phyloP scores from a whole-genome alignment of 768 basidiomycete species.

The Suillus plorans region DNA sequence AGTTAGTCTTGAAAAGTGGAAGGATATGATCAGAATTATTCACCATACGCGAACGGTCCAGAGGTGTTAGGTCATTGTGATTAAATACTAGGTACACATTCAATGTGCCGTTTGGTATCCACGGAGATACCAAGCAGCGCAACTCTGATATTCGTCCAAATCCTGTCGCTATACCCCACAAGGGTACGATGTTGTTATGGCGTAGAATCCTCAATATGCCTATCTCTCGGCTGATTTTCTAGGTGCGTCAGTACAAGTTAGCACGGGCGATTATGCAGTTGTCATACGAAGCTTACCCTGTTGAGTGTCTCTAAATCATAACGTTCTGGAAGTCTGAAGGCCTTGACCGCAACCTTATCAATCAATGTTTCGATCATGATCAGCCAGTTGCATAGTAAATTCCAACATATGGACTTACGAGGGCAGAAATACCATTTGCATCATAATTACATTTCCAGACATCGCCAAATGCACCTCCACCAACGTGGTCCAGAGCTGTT shows the following conservation, averaged over 20 bases:
- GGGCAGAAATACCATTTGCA: neutral
- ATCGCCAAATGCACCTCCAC: neutral
- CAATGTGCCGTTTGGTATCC: neutral
- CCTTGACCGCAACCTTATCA: neutral
- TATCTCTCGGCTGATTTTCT: neutral
- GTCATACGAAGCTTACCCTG: neutral
- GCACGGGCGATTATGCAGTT: neutral
- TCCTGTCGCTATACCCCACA: neutral
- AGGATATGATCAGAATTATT: neutral
- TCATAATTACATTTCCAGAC: neutral
- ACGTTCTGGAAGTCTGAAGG: neutral
- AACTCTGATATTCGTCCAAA: neutral
- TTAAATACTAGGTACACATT: neutral
- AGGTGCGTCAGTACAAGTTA: neutral
- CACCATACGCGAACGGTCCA: neutral
- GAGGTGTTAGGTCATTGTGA: neutral
- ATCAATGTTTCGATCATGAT: neutral
- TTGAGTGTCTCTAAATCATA: neutral
- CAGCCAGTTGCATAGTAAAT: neutral
- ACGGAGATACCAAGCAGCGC: neutral
- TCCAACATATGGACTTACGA: neutral
- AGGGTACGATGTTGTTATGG: neutral
- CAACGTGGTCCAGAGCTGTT: neutral
- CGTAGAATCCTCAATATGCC: neutral
- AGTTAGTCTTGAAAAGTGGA: neutral